These are phyloP conservation scores for Capronia epimyces DNA, from an alignment of 2,329 filamentous ascomycete species.

Conservation along the genomic window DNA sequence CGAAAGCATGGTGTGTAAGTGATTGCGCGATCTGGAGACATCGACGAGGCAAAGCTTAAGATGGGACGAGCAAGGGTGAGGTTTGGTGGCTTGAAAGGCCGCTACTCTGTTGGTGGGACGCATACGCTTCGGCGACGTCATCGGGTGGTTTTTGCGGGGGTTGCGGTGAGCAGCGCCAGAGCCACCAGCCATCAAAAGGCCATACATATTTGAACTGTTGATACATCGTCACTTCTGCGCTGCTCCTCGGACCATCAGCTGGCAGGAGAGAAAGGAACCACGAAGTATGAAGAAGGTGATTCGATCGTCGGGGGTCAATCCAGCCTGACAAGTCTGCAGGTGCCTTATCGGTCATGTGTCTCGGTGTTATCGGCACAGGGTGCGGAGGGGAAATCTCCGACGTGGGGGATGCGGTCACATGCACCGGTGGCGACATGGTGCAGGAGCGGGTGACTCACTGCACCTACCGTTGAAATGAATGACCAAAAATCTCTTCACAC, in stretches of 20 bases:
- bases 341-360: not conserved
- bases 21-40: not conserved
- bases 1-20: not conserved
- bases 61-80: not conserved
- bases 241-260: not conserved
- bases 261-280: too few relatives aligned
- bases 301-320: too few relatives aligned
- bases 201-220: not conserved
- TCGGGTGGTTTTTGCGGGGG: constrained; percentile 1
- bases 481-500: not conserved
- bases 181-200: not conserved
- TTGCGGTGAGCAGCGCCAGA: not conserved
- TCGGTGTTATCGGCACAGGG: not conserved
- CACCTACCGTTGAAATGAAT: not conserved
- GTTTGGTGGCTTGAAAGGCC: not conserved
- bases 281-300: too few relatives aligned
- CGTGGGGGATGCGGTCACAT: not conserved
- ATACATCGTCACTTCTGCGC: not conserved
- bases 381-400: not conserved
- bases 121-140: constrained; percentile 1
- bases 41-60: not conserved
- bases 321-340: not conserved
- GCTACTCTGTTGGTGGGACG: too few relatives aligned
- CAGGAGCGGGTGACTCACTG: not conserved
- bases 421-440: not conserved